Evolutionary conservation across 163 green algal species (phyloP).

Genomic region (Chlamydomonas reinhardtii): DNA sequence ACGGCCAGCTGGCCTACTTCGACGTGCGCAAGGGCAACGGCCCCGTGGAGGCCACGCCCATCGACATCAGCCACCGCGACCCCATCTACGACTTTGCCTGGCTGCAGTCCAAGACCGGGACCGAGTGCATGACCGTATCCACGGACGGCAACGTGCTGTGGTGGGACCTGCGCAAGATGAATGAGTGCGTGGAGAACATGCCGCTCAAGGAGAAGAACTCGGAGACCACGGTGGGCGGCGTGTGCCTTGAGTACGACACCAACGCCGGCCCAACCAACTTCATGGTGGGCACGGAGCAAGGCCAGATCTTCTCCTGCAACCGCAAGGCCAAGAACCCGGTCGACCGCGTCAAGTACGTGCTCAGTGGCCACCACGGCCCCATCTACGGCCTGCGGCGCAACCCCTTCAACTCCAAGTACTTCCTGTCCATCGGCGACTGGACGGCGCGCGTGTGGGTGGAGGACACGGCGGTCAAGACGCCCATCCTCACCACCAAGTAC

Average conservation of each 20-base stretch:
- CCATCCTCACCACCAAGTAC: slow-evolving; percentile 90
- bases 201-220: slow-evolving; percentile 80
- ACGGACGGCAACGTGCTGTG: slow-evolving; percentile 86
- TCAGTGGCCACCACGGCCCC: slow-evolving; percentile 87
- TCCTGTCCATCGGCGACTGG: slow-evolving; percentile 95
- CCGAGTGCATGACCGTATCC: slow-evolving; percentile 84
- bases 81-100: slow-evolving; percentile 91
- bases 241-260: slow-evolving; percentile 86
- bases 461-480: slow-evolving; percentile 83
- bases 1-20: slow-evolving; percentile 90
- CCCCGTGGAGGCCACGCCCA: slow-evolving; percentile 71
- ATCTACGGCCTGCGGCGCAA: slow-evolving; percentile 87
- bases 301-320: slow-evolving; percentile 82
- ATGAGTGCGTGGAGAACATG: slow-evolving; percentile 82
- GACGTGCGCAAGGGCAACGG: slow-evolving; percentile 85
- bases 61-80: slow-evolving; percentile 82
- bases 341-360: slow-evolving; percentile 87
- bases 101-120: slow-evolving; percentile 95
- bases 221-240: slow-evolving; percentile 78
- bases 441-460: slow-evolving; percentile 93
- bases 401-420: slow-evolving; percentile 95
- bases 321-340: slow-evolving; percentile 90
- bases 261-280: slow-evolving; percentile 93
- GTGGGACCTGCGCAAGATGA: slow-evolving; percentile 94
- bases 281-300: slow-evolving; percentile 92